Base-by-base conservation (phyloP, 148 eudicot species). In the Rhododendron griersonianum region DNA sequence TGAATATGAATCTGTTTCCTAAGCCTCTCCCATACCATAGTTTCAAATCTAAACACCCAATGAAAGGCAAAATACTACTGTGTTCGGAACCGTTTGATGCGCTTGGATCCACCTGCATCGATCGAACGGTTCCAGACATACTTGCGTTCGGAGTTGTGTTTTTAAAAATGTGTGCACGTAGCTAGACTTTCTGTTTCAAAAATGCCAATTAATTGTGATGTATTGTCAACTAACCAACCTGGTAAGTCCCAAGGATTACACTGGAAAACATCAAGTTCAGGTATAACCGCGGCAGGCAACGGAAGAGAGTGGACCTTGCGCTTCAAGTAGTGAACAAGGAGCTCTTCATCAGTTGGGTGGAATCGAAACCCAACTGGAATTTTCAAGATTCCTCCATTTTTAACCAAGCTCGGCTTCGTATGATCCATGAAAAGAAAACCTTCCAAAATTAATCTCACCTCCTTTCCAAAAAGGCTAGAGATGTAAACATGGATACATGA, bases 291-390 rank as follows among this genome's bases (percentile, higher is more conserved):
- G 44, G 93, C 94, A 39, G 94, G 94, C 65, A 92, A 84, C 18
- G 95, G 93, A 21, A 86, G n/a, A 79, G 90, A 87, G 11, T 30
- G 80, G 35, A 76, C 87, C 81, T 83, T 91, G 2, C 90, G 88
- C 37, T 65, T 89, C 87, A 93, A 85, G 88, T 93, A 93, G 61
- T 93, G 92, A 85, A 93, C 78, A 8, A 93, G 9, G 7, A 93
- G 85, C 85, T 93, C 95, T 77, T 89, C 92, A 87, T 93, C 95
- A 0, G 95, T 93, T 2, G 95, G 95, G 3, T 87, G 82, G 39
- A 93, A 93, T 63, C 95, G 86, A 67, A 91, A 93, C 25, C 95
- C 95, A 75, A 91, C 82, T 0, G 95, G 95, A 18, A 91, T 80
- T 76, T 44, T 87, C 25, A 88, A 18, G 45, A 87, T n/a, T 45